phyloP scores from a whole-genome alignment of 345 rosid genomes.

The Corymbia maculata region DNA sequence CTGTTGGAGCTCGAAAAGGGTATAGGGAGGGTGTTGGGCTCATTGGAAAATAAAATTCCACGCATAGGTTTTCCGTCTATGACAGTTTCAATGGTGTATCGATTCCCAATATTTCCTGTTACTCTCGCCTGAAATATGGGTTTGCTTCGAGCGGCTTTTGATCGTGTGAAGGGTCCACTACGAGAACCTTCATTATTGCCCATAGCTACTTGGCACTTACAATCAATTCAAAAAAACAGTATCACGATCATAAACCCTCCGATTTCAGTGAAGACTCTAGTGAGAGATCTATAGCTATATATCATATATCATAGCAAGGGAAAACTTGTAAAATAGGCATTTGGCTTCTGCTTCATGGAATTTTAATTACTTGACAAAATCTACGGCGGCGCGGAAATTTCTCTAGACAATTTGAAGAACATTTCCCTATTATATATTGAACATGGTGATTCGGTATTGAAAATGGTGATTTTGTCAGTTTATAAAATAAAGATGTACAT shows the following conservation, averaged over 20 bases:
- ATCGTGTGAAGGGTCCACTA: conserved; percentile 16
- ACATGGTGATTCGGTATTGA: neutral
- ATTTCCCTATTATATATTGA: neutral
- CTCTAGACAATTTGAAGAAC: neutral
- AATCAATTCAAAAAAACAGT: neutral
- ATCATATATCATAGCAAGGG: neutral
- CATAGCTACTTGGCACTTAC: neutral
- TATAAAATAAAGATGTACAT: neutral
- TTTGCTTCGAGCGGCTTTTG: conserved; percentile 44
- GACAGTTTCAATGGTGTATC: conserved; percentile 70
- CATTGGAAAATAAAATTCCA: conserved; percentile 71
- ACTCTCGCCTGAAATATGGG: conserved; percentile 72
- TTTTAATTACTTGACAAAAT: neutral
- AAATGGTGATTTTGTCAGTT: neutral
- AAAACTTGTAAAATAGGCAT: neutral
- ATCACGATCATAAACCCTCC: neutral
- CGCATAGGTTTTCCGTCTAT: conserved; percentile 80
- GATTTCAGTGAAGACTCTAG: neutral
- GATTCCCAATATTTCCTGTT: conserved; percentile 57
- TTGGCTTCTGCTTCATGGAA: neutral
- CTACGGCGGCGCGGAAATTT: neutral
- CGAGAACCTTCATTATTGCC: conserved; percentile 11
- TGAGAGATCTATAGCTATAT: neutral
- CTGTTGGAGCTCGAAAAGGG: conserved; percentile 22
- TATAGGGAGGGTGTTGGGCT: conserved; percentile 21